A percentile compares a stretch with the other conserved stretches of the same genome.
Evolutionary conservation across 139 green algal genomes (phyloP).

Genomic region (Trebouxia sp.): DNA sequence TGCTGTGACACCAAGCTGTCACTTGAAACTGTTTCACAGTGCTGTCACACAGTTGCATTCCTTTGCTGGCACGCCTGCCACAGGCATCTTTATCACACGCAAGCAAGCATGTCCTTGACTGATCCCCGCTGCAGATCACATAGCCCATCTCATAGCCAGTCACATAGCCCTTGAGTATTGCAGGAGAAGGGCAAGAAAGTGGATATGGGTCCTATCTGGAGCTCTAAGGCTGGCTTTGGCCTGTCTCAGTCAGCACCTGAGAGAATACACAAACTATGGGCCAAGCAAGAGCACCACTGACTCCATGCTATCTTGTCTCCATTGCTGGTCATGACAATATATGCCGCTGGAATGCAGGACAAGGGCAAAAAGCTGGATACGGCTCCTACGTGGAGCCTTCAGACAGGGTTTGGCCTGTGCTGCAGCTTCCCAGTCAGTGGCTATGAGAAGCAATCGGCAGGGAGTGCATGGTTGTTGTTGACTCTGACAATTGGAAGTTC

Average conservation of each 20-base stretch:
- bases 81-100: too few species aligned
- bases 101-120: too few species aligned
- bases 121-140: too few species aligned
- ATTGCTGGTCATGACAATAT: not conserved
- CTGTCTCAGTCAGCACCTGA: too few species aligned
- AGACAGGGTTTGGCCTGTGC: slow-evolving; percentile 38
- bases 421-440: slow-evolving; percentile 38
- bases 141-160: too few species aligned
- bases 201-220: not conserved
- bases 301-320: not conserved
- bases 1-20: too few species aligned
- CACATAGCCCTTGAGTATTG: too few species aligned
- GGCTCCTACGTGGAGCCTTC: slow-evolving; percentile 27
- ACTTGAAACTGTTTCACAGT: too few species aligned
- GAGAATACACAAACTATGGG: not conserved
- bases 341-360: not conserved
- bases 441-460: slow-evolving; percentile 8
- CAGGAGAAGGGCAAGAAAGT: slow-evolving; percentile 25
- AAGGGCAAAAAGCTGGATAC: slow-evolving; percentile 19
- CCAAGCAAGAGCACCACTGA: slow-evolving; percentile 4
- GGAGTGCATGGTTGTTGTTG: not conserved
- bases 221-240: not conserved
- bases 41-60: too few species aligned
- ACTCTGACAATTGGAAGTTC: not conserved
- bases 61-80: too few species aligned